Percentiles rank a stretch among this genome's conserved stretches.
phyloP scores from a whole-genome alignment of 768 basidiomycete species.

The Piloderma croceum region DNA sequence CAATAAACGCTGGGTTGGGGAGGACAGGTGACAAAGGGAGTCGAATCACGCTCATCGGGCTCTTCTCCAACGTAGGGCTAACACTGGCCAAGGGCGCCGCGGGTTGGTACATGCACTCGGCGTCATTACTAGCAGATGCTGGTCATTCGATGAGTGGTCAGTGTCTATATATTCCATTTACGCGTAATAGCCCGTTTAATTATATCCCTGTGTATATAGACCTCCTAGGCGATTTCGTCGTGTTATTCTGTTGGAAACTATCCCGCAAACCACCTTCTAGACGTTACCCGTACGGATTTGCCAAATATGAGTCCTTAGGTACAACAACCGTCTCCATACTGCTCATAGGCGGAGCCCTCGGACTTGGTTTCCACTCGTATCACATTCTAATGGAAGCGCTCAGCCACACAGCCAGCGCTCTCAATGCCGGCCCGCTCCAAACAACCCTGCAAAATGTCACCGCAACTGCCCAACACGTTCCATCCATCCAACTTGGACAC shows the following conservation, averaged over 20 bases:
- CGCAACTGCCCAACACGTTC: constrained; percentile 48
- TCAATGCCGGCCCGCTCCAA: constrained; percentile 61
- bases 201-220: constrained; percentile 44
- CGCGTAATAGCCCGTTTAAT: neutral
- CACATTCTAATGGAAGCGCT: constrained; percentile 75
- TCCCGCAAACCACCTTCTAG: constrained; percentile 77
- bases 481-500: constrained; percentile 30
- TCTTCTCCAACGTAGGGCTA: constrained; percentile 75
- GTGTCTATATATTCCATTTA: constrained; percentile 21
- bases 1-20: constrained; percentile 4
- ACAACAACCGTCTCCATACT: constrained; percentile 87
- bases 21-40: constrained; percentile 71
- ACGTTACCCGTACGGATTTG: constrained; percentile 81
- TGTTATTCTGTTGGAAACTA: constrained; percentile 81
- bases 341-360: constrained; percentile 76
- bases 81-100: constrained; percentile 82
- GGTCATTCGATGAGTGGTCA: constrained; percentile 85
- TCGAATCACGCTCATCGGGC: constrained; percentile 78
- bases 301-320: constrained; percentile 93
- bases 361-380: constrained; percentile 88
- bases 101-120: constrained; percentile 87
- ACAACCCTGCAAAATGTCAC: constrained; percentile 56
- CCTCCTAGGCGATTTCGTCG: constrained; percentile 86
- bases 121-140: constrained; percentile 87
- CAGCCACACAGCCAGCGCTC: constrained; percentile 52